Conservation (phyloP, 495 filamentous ascomycete genomes). For the Chaetomium tenue region DNA sequence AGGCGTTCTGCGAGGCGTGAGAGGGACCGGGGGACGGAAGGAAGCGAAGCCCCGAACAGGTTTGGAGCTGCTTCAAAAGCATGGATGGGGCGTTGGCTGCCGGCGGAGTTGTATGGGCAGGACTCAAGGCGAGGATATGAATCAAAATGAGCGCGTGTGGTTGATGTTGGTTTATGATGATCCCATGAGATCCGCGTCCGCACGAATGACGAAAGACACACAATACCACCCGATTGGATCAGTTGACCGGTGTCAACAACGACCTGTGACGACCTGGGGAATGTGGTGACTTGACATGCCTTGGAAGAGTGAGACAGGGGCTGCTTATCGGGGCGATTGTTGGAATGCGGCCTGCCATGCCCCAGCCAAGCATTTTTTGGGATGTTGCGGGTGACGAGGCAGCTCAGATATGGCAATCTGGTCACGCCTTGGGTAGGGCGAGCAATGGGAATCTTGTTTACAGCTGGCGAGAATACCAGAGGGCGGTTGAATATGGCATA, state of each 20-base stretch:
- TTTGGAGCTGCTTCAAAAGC: not conserved
- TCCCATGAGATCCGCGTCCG: conserved; percentile 4
- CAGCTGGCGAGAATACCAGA: conserved; percentile 6
- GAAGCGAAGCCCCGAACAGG: not conserved
- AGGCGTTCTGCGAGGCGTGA: conserved; percentile 1
- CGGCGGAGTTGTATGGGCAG: not conserved
- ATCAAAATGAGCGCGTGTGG: conserved; percentile 6
- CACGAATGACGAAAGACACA: conserved; percentile 9
- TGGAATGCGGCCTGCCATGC: conserved; percentile 13
- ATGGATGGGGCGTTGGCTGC: conserved; percentile 8
- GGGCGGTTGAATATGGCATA: not conserved
- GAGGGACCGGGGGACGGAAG: not conserved
- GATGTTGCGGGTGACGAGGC: not conserved
- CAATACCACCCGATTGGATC: not conserved
- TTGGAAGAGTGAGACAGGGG: not conserved
- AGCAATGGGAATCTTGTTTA: not conserved
- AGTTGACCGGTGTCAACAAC: not conserved
- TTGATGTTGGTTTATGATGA: conserved; percentile 11
- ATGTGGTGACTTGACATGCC: conserved; percentile 10
- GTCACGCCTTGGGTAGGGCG: not conserved
- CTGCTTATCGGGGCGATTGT: not conserved
- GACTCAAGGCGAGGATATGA: not conserved
- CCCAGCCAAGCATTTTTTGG: conserved; percentile 7
- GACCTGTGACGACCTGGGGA: not conserved
- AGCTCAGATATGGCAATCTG: not conserved